Evolutionary conservation across 1,139 yeast genomes (phyloP), one percentile per base, ranked within the genome.

Genomic region (Blastobotrys petasosporus): DNA sequence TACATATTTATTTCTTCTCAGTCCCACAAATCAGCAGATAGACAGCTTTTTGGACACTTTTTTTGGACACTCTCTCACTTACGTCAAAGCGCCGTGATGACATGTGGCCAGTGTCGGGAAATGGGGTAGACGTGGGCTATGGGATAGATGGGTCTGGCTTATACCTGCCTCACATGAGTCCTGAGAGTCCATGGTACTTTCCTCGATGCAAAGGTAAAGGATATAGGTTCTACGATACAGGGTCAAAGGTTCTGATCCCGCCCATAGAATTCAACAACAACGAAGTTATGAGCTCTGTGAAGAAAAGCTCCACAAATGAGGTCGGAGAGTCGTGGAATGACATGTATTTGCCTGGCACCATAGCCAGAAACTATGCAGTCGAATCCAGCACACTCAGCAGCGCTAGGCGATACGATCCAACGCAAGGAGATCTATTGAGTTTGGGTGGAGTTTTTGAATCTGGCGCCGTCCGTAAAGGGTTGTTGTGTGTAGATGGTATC

Each of bases 101-200:
- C 25, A 51, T 51, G 54, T 51, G 54, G 54, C 54, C 54, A 8
- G 42, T 47, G 17, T 44, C 48, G n/a, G 44, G 40, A 28, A 41
- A 39, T 8, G 53, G 53, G 17, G 45, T 46, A 13, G 30, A 46
- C 12, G 42, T 54, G 15, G 45, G 52, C 16, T 56, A 55, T 45
- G 61, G 61, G 15, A 56, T 52, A 32, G 56, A 52, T 37, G 61
- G 61, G 1, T 36, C 52, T 15, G 54, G 48, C 3, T 28, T 57
- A n/a, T 57, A 46, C 42, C 41, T 51, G 13, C 58, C 60, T 3
- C 32, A 43, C 9, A 34, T 47, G 12, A 13, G 36, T 20, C 49
- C 53, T 2, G 49, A 49, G 8, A 39, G 41, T 25, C 60, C 60
- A 4, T 55, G 56, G 57, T 45, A 35, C 38, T 53, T 55, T 45